Percentiles rank a stretch among this genome's conserved stretches.
Evolutionary conservation across 305 asterid genomes (phyloP).

Genomic region (Ilex paraguariensis): DNA sequence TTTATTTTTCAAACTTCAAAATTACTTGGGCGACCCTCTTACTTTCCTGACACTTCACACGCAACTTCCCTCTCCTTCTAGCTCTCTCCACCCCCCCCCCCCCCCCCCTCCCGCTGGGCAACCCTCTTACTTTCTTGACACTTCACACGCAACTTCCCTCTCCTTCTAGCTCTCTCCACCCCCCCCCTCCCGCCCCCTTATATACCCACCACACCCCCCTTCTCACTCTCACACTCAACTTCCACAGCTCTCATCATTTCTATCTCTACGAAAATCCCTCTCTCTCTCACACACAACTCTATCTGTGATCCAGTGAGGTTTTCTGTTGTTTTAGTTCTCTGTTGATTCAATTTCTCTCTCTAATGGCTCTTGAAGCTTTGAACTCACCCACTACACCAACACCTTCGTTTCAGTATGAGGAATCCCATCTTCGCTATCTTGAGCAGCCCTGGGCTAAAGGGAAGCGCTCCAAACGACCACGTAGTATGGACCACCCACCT

Average conservation of each 20-base stretch:
- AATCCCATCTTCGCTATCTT: constrained; percentile 12
- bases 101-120: too few species aligned
- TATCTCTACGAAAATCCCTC: background rate
- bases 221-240: background rate
- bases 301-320: background rate
- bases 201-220: background rate
- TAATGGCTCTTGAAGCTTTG: constrained; percentile 12
- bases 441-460: constrained; percentile 47
- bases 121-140: background rate
- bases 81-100: background rate
- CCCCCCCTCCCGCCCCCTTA: background rate
- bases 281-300: background rate
- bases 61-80: background rate
- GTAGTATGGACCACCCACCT: constrained; percentile 15
- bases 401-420: constrained; percentile 20
- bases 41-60: background rate
- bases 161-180: background rate
- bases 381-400: constrained; percentile 3
- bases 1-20: too few species aligned
- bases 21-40: background rate
- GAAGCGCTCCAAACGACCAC: constrained; percentile 53
- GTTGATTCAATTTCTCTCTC: background rate
- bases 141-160: background rate
- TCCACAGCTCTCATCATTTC: background rate
- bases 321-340: background rate